Evolutionary conservation across 179 eudicot species (phyloP), one percentile per base, ranked within the genome.

Genomic region (Actinidia arguta): DNA sequence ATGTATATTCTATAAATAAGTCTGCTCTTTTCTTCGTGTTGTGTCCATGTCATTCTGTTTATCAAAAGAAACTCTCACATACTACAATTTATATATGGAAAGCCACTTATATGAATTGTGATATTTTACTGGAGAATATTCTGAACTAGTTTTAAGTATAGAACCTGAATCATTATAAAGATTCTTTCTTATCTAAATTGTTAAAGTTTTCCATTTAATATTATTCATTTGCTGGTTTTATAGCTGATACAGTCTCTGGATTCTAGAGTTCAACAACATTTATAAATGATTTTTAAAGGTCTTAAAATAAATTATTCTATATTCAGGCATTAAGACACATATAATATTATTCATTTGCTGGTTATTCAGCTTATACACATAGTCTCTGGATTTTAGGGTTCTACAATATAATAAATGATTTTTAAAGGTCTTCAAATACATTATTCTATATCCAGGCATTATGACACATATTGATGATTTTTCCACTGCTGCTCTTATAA

Each of bases 391-490:
- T 79, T 50, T 5, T 31, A 39, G 10, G 24, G 5, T 31, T 44
- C 54, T 24, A 31, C 10, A 56, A 85, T 16, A 44, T 61, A 16
- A 4, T 66, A 44, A 70, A 55, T 75, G 25, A 22, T 47, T 73
- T 83, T 87, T 87, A n/a, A 93, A 96, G 99, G 85, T 92, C 98
- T 58, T 79, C 95, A 52, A 98, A 96, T 88, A 36, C 92, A 61
- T 22, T 76, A 47, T 96, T 96, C 87, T 96, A 95, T 86, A 94
- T 74, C 99, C 99, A 3, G 95, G 99, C 76, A 31, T 31, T 31
- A 31, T 31, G 36, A 31, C 36, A 31, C 36, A 31, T 2, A 31
- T 31, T 31, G 36, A 31, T 31, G 36, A 31, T 31, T 93, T 94
- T 73, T 98, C 99, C 67, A 96, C 95, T 81, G 91, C 93, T 70